These are phyloP conservation scores for Calendula officinalis DNA, from an alignment of 129 eudicot genomes.

Conservation along the genomic window DNA sequence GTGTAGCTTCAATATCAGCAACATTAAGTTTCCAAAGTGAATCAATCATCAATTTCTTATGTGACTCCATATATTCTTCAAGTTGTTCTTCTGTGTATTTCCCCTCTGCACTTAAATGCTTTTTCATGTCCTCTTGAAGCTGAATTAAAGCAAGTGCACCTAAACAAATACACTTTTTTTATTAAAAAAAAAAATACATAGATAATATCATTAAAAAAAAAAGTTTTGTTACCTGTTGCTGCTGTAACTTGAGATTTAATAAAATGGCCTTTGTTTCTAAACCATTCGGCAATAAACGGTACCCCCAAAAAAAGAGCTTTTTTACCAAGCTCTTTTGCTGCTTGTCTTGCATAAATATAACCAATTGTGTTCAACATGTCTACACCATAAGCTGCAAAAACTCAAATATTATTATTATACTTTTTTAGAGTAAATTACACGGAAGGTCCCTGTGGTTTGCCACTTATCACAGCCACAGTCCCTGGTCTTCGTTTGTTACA, in stretches of 20 bases:
- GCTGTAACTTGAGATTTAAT: conserved; percentile 97
- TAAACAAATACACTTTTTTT: conserved; percentile 22
- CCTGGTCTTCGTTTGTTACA: too few species aligned
- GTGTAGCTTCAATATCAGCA: conserved; percentile 87
- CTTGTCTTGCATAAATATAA: conserved; percentile 83
- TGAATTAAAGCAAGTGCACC: conserved; percentile 96
- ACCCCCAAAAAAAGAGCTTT: conserved; percentile 81
- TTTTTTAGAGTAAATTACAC: too few species aligned
- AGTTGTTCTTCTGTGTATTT: conserved; percentile 82
- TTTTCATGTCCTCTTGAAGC: conserved; percentile 96
- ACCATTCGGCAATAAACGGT: conserved; percentile 98
- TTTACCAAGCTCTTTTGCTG: conserved; percentile 96
- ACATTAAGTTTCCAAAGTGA: conserved; percentile 98
- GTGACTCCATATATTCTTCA: conserved; percentile 86
- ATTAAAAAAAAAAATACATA: background rate
- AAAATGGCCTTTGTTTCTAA: conserved; percentile 92
- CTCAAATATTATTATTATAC: background rate
- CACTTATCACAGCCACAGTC: too few species aligned
- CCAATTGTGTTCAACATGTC: conserved; percentile 98
- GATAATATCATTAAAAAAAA: background rate
- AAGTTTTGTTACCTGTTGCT: conserved; percentile 32
- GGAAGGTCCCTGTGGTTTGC: too few species aligned
- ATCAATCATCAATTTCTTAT: conserved; percentile 90
- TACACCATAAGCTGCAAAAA: conserved; percentile 88
- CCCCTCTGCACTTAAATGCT: conserved; percentile 77